A percentile compares a stretch with the other conserved stretches of the same genome.
phyloP scores from a whole-genome alignment of 148 eudicot genomes.

The Nepenthes mirabilis region DNA sequence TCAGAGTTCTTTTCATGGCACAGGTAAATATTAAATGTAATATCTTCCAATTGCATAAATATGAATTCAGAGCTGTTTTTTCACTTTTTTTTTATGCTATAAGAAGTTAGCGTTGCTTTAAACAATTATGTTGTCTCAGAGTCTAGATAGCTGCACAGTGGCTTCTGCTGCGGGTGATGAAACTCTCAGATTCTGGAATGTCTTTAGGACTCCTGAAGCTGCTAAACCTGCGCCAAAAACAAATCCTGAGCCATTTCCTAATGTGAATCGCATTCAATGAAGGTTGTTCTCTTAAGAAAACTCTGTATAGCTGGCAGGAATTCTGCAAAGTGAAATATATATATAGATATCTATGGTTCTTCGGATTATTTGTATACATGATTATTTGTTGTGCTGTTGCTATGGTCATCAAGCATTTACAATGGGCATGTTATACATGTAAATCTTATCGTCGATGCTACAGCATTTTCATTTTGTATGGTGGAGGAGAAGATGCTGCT shows the following conservation, averaged over 20 bases:
- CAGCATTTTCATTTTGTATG: no score
- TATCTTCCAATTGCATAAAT: no score
- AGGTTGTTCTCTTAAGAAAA: neutral
- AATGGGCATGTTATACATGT: no score
- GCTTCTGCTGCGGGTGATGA: constrained; percentile 86
- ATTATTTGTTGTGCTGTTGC: no score
- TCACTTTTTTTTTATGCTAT: neutral
- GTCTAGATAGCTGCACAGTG: constrained; percentile 83
- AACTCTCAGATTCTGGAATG: constrained; percentile 78
- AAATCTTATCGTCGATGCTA: no score
- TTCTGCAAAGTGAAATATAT: neutral
- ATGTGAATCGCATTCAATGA: constrained; percentile 65
- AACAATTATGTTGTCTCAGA: constrained; percentile 24
- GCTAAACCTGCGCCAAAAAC: constrained; percentile 56
- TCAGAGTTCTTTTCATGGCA: constrained; percentile 88
- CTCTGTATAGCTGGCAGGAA: no score
- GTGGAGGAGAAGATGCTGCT: no score
- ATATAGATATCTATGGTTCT: neutral
- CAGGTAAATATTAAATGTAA: constrained; percentile 25
- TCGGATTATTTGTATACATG: neutral
- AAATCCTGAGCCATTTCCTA: constrained; percentile 57
- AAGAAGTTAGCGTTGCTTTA: no score
- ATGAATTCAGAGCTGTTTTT: neutral
- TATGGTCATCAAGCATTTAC: no score
- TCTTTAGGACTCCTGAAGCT: constrained; percentile 83